Evolutionary conservation across 2,329 filamentous ascomycete genomes (phyloP), one percentile per base, ranked within the genome.

Genomic region (Allantophomopsis cytisporea): DNA sequence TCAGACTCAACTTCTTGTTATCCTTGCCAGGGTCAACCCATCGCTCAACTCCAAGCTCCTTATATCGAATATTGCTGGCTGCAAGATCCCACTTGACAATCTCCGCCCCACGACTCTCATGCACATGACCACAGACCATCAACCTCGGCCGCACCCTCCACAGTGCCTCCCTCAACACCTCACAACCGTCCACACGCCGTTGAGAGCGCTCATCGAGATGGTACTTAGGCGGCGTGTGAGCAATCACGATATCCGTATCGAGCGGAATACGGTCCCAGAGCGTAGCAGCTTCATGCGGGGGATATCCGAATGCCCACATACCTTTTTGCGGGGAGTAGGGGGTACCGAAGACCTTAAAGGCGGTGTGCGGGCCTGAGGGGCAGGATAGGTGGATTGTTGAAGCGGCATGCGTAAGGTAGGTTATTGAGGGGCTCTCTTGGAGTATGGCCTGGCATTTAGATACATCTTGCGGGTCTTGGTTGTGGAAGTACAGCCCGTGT

Each of bases 71-170:
- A 31, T 65, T 59, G 10, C 51, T 48, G 16, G 42, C 51, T 1
- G 46, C 52, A 18, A 69, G 52, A 43, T 70, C 64, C 82, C 82
- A 87, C 16, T 55, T 57, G 23, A 87, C 65, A 18, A 73, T 61
- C 50, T 79, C 66, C 8, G 66, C 73, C 11, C 81, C 82, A 46
- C 82, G 63, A 4, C 68, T 76, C 44, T 76, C 71, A 54, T 87
- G 81, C 21, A 84, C 71, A 55, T 87, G 83, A 1, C 83, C 82
- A 50, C 77, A 86, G 14, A 87, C 64, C 15, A 73, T 72, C 37
- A 87, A 60, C 39, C 64, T 62, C 5, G 83, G 82, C 31, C 76
- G 65, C 3, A 81, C 68, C 5, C 69, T 60, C 65, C 69, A 73
- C 17, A 86, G 59, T 0, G 68, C 65, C 38, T 63, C 60, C 7